Evolutionary conservation across 805 yeast genomes (phyloP).

Genomic region (Kazachstania bromeliacearum): DNA sequence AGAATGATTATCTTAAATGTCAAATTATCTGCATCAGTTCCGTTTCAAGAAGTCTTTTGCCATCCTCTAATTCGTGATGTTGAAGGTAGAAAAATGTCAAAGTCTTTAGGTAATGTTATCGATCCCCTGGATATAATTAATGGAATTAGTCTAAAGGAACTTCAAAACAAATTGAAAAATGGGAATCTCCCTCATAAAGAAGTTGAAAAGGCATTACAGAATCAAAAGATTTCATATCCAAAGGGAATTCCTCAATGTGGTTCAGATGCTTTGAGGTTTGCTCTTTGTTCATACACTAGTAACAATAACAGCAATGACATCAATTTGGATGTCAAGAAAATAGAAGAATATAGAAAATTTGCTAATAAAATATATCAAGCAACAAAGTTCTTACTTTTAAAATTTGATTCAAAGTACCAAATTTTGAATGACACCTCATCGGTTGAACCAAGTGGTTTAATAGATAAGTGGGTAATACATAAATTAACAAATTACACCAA

Average conservation of each 20-base stretch:
- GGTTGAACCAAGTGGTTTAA: constrained; percentile 30
- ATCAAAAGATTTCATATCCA: constrained; percentile 81
- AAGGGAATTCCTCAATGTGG: constrained; percentile 98
- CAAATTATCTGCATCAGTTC: constrained; percentile 80
- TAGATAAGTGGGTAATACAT: constrained; percentile 89
- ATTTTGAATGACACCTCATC: constrained; percentile 35
- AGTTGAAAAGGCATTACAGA: constrained; percentile 71
- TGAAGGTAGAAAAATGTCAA: constrained; percentile 97
- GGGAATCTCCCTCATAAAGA: constrained; percentile 88
- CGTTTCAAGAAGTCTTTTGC: constrained; percentile 93
- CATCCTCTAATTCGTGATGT: constrained; percentile 98
- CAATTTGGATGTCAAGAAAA: constrained; percentile 87
- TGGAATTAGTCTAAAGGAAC: constrained; percentile 68
- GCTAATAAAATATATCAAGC: constrained; percentile 98
- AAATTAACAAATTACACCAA: constrained; percentile 60
- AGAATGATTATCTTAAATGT: constrained; percentile 88
- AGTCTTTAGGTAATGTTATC: constrained; percentile 90
- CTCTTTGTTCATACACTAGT: constrained; percentile 93
- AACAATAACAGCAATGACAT: constrained; percentile 97
- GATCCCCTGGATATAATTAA: constrained; percentile 89
- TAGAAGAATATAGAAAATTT: constrained; percentile 97
- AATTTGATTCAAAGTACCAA: constrained; percentile 35
- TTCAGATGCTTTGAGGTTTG: constrained; percentile 94
- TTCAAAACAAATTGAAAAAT: constrained; percentile 60
- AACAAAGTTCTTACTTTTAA: constrained; percentile 52